Percentiles rank a stretch among this genome's conserved stretches.
Evolutionary conservation across 768 basidiomycete genomes (phyloP).

Genomic region (Pleurotus tuber-regium): DNA sequence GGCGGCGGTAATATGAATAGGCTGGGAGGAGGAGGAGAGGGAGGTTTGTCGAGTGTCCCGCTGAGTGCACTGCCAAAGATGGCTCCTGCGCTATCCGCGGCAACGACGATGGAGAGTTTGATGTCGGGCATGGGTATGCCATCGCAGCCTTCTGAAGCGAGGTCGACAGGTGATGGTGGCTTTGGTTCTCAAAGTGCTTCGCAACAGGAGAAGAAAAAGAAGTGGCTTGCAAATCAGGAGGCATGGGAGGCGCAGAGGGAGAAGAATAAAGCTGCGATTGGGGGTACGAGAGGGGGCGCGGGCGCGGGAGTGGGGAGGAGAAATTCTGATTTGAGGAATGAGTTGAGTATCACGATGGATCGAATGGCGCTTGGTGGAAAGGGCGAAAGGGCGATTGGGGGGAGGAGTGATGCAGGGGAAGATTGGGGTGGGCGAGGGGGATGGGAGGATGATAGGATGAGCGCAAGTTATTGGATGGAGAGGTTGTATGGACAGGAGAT

Average conservation of each 20-base stretch:
- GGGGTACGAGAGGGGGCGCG: too few species aligned
- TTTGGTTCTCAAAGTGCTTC: too few species aligned
- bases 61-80: conserved; percentile 51
- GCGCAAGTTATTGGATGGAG: too few species aligned
- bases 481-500: neutral
- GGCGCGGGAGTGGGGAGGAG: conserved; percentile 21
- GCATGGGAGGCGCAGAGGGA: conserved; percentile 8
- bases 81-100: conserved; percentile 50
- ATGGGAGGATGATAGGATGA: conserved; percentile 65
- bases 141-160: conserved; percentile 19
- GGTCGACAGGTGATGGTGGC: neutral
- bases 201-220: neutral
- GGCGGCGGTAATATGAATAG: neutral
- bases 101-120: conserved; percentile 46
- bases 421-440: conserved; percentile 35
- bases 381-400: conserved; percentile 40
- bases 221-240: conserved; percentile 1
- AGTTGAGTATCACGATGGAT: conserved; percentile 60
- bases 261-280: neutral
- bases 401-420: neutral
- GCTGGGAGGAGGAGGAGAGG: neutral
- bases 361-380: conserved; percentile 62
- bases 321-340: conserved; percentile 50
- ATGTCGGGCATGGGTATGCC: conserved; percentile 13
- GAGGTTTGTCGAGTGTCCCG: conserved; percentile 16